Base-by-base conservation (phyloP, 108 stramenopile species). In the Pseudonitzschia multistriata region DNA sequence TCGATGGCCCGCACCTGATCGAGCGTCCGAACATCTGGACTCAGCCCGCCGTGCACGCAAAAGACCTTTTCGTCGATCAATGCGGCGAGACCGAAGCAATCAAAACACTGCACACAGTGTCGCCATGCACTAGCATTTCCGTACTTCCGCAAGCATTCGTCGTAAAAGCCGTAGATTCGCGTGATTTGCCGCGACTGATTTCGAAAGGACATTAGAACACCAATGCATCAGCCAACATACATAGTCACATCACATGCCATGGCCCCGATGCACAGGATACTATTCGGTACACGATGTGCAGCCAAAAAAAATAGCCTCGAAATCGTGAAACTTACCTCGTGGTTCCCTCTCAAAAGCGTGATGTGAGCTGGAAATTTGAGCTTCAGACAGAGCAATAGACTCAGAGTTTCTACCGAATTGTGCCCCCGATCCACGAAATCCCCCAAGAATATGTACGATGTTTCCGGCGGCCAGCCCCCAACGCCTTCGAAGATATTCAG, bases 81-180 rank as follows among this genome's bases (percentile, higher is more conserved):
- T 3, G 98, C 98, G 91, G 97, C 79, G 87, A 85, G 69, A 70
- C 98, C 98, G 75, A 99, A 99, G 62, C 96, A 90, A 75, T 97
- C 97, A 62, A 97, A 97, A 88, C 96, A 96, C 54, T 79, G 78
- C 8, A 83, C 82, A 49, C 78, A 83, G 68, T 95, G 93, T 68
- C 97, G 92, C 98, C 98, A 99, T 4, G 94, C 96, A 67, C 87
- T 92, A 21, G 98, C 97, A 76, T 99, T 97, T 29, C 98, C 98
- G 71, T 99, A 99, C 83, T 99, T 99, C 59, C 97, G 90, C 57
- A 97, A 81, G 75, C 98, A 99, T 74, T 99, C 98, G 78, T 99
- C 98, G 74, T 98, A 99, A 76, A 98, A 98, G 25, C 96, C 96
- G 50, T 96, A 96, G 68, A 96, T 96, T 82, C 97, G 97, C 19